Conservation (phyloP, 768 basidiomycete species). For the Cyathus striatus region DNA sequence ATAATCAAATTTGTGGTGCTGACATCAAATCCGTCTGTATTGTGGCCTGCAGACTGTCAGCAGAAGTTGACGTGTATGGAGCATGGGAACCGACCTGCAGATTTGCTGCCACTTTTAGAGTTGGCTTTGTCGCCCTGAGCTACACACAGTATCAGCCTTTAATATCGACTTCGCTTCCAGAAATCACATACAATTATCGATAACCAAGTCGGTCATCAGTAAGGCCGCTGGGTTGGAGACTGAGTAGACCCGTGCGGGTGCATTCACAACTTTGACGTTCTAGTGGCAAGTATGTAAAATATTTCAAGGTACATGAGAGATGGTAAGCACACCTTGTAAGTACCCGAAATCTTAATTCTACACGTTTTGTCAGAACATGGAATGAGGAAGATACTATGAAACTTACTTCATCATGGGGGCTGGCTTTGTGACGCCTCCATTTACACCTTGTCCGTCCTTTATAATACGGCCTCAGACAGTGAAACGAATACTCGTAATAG, state of each 20-base stretch:
- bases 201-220: constrained; percentile 37
- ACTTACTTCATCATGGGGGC: constrained; percentile 39
- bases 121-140: constrained; percentile 51
- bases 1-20: constrained; percentile 31
- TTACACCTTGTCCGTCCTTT: constrained; percentile 34
- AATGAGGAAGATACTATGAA: not conserved
- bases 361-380: not conserved
- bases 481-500: not conserved
- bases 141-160: constrained; percentile 12
- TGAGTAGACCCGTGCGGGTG: constrained; percentile 32
- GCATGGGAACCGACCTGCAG: constrained; percentile 28
- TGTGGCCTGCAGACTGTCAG: constrained; percentile 23
- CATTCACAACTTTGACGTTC: constrained; percentile 37
- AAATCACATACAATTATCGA: constrained; percentile 52
- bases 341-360: constrained; percentile 34
- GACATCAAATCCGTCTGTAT: constrained; percentile 49
- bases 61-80: not conserved
- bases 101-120: constrained; percentile 36
- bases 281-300: constrained; percentile 23
- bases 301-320: constrained; percentile 10
- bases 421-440: constrained; percentile 33
- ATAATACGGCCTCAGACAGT: not conserved
- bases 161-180: not conserved
- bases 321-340: constrained; percentile 20
- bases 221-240: constrained; percentile 33